These are phyloP conservation scores for Apophysomyces ossiformis DNA, from an alignment of 371 early-diverging fungal species.

Conservation along the genomic window DNA sequence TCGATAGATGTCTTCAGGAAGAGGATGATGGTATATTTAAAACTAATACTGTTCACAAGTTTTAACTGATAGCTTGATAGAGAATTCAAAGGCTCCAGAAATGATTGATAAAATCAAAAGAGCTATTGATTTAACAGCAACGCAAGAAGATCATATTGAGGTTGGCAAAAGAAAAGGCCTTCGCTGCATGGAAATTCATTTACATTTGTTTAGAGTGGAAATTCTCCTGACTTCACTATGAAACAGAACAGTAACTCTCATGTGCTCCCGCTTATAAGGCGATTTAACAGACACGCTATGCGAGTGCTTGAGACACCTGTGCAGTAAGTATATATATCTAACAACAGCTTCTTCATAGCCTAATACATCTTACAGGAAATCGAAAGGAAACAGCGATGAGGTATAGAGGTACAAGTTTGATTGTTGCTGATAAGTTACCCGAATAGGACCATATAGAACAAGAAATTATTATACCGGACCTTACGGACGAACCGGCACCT, in stretches of 20 bases:
- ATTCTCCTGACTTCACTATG: slow-evolving; percentile 91
- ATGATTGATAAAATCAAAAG: slow-evolving; percentile 60
- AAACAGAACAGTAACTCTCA: slow-evolving; percentile 68
- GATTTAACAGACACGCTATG: slow-evolving; percentile 91
- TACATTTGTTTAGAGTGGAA: slow-evolving; percentile 60
- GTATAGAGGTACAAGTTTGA: neutral
- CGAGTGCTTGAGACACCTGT: slow-evolving; percentile 69
- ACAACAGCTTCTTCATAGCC: neutral
- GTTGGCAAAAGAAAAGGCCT: slow-evolving; percentile 28
- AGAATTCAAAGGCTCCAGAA: slow-evolving; percentile 54
- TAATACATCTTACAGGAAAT: slow-evolving; percentile 17
- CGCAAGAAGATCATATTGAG: slow-evolving; percentile 79
- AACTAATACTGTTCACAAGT: neutral
- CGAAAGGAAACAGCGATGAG: slow-evolving; percentile 8
- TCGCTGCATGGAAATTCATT: neutral
- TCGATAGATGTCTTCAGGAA: slow-evolving; percentile 80
- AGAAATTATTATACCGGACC: slow-evolving; percentile 68
- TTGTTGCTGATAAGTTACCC: neutral
- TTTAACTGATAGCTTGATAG: slow-evolving; percentile 14
- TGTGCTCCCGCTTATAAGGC: slow-evolving; percentile 80
- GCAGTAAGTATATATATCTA: slow-evolving; percentile 24
- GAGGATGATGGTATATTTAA: slow-evolving; percentile 69
- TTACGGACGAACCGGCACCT: slow-evolving; percentile 55
- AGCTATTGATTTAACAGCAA: slow-evolving; percentile 81
- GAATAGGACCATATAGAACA: slow-evolving; percentile 36